Evolutionary conservation across 225 moss, liverwort and hornwort genomes (phyloP).

Genomic region (Physcomitrium patens): DNA sequence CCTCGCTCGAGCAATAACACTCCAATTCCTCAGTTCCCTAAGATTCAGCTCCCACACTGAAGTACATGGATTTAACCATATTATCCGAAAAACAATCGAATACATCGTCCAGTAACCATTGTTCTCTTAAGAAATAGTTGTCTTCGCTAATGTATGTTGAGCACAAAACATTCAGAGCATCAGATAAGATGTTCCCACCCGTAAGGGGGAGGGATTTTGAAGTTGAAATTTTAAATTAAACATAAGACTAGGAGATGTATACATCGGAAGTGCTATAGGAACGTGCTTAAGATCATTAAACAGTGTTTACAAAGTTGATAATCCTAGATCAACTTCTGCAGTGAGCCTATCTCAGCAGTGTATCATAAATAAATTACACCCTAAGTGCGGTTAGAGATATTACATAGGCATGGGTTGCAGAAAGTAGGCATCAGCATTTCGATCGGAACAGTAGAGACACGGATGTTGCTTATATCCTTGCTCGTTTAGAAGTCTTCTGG

Average conservation of each 20-base stretch:
- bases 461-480: conserved; percentile 64
- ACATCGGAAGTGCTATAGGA: conserved; percentile 9
- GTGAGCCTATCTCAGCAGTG: background rate
- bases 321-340: conserved; percentile 7
- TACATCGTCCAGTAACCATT: too few relatives aligned
- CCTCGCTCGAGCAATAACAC: too few relatives aligned
- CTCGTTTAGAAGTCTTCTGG: conserved; percentile 45
- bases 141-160: background rate
- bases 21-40: too few relatives aligned
- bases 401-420: conserved; percentile 21
- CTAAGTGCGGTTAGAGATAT: background rate
- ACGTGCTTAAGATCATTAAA: background rate
- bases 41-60: too few relatives aligned
- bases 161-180: conserved; percentile 13
- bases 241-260: background rate
- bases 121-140: too few relatives aligned
- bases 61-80: too few relatives aligned
- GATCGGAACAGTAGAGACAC: conserved; percentile 61
- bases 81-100: too few relatives aligned
- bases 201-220: too few relatives aligned
- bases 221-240: background rate
- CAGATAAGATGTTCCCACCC: conserved; percentile 14
- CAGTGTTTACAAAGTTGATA: conserved; percentile 9
- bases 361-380: conserved; percentile 15
- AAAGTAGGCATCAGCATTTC: conserved; percentile 53